Evolutionary conservation across 2,329 filamentous ascomycete species (phyloP), one percentile per base, ranked within the genome.

Genomic region (Aureobasidium sp.): DNA sequence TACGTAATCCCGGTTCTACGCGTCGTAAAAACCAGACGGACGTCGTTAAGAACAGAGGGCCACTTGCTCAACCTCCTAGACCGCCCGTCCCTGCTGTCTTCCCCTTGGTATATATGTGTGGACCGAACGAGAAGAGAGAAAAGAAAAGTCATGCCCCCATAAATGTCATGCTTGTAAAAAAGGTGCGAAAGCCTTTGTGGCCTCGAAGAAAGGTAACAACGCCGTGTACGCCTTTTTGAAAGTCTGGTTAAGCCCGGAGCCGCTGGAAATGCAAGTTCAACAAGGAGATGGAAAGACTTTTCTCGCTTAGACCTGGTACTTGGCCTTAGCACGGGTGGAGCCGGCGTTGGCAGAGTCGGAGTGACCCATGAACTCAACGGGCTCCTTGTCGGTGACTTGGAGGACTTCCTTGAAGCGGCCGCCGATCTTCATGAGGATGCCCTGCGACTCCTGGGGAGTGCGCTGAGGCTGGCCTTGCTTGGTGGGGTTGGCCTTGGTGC

Each of bases 291-390:
- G 27, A 17, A 41, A 48, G 44, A 25, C 14, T 20, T 17, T 36
- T n/a, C 22, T 3, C 15, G 55, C 65, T 67, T 88, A 97, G 71
- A 91, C 91, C 56, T 83, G 82, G 77, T 91, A 90, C 83, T 97
- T 99, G 70, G 94, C 90, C 83, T 95, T 97, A 62, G 94, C 94
- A 70, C 95, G 87, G 64, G 91, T 96, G 78, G 92, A 97, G 68
- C 94, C 94, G 64, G 89, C 87, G 75, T 96, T 89, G 41, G 94
- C 93, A 69, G 89, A 90, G 69, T 99, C 95, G 20, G 91, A 96
- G 79, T 99, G 94, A 64, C 94, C 94, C 22, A 91, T 96, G 79
- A 97, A 99, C 79, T 99, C 95, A 64, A 99, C 86, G 65, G 80
- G 76, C 74, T 97, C 94, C 64, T 79, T 82, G 62, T 86, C 77